Evolutionary conservation across 192 early-diverging fungal species (phyloP), one percentile per base, ranked within the genome.

Genomic region (Diversispora eburnea): DNA sequence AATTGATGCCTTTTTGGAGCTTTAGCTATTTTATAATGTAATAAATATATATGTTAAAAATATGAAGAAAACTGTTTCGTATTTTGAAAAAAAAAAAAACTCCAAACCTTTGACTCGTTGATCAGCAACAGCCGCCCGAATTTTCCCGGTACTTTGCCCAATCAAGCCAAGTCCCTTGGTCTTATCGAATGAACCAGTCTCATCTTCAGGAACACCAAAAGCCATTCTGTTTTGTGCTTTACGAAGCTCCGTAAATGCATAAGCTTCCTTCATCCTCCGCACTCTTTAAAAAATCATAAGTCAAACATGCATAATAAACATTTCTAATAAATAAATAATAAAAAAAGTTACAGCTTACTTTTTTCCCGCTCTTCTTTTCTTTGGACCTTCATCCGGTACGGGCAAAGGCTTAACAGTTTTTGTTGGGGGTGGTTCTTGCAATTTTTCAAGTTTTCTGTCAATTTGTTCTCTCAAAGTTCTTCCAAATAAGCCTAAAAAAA

Each of bases 191-290:
- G 85, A 86, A 70, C 91, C 89, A 10, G 92, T 81, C 78, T 99
- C 96, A 20, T 95, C 91, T 78, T 99, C 95, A 42, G 91, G 89
- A 45, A 87, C 89, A 67, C 94, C 94, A 87, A 99, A 99, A 65
- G 85, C 86, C 81, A 98, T 88, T 4, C 98, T 84, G 79, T 99
- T 97, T 71, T 91, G 87, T 17, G 93, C 91, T 72, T 95, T 93
- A 59, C 91, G 88, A 52, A 98, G 85, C 79, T 98, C 98, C 0
- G 95, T 93, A 62, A 88, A 76, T 33, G 90, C 90, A 78, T 89
- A 88, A 8, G 88, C 82, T 77, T 98, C 95, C 78, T 95, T 95
- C 45, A 84, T 83, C 77, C 86, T 88, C 39, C 95, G 87, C 13
- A 90, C 91, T 74, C 95, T 90, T 48, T 33, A 47, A 17, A 55